Evolutionary conservation across 306 rosid species (phyloP).

Genomic region (Lathyrus aphaca): DNA sequence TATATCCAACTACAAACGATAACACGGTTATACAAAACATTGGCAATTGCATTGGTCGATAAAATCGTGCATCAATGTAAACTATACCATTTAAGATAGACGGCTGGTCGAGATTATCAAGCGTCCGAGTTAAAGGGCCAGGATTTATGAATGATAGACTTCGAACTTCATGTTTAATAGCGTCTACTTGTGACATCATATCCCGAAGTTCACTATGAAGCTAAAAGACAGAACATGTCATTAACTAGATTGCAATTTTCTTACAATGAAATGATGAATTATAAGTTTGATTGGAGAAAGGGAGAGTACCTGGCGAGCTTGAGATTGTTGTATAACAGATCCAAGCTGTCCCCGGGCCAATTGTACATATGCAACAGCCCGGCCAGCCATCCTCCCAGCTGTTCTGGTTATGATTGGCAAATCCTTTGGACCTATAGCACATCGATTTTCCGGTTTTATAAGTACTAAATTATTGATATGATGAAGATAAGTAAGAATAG

Average conservation of each 20-base stretch:
- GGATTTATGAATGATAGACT: conserved; percentile 67
- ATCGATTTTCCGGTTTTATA: conserved; percentile 12
- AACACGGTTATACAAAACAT: conserved; percentile 31
- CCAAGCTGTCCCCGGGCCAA: conserved; percentile 89
- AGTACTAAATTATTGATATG: background rate
- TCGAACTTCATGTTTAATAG: conserved; percentile 82
- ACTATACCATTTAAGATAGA: conserved; percentile 44
- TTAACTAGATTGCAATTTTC: conserved; percentile 16
- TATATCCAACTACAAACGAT: conserved; percentile 14
- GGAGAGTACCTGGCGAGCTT: conserved; percentile 73
- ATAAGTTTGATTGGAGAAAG: conserved; percentile 14
- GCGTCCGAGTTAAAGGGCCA: conserved; percentile 66
- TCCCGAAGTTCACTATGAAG: conserved; percentile 93
- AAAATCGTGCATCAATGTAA: background rate
- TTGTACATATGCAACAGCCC: conserved; percentile 84
- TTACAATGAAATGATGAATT: conserved; percentile 25
- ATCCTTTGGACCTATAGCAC: conserved; percentile 51
- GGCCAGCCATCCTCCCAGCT: conserved; percentile 53
- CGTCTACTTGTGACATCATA: conserved; percentile 78
- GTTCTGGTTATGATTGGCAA: conserved; percentile 56
- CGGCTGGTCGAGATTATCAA: conserved; percentile 54
- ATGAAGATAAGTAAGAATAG: conserved; percentile 6
- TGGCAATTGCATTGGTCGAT: conserved; percentile 1
- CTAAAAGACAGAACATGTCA: conserved; percentile 40
- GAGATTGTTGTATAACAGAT: conserved; percentile 76